Base-by-base conservation (phyloP, 345 rosid genomes). In the Firmiana major region DNA sequence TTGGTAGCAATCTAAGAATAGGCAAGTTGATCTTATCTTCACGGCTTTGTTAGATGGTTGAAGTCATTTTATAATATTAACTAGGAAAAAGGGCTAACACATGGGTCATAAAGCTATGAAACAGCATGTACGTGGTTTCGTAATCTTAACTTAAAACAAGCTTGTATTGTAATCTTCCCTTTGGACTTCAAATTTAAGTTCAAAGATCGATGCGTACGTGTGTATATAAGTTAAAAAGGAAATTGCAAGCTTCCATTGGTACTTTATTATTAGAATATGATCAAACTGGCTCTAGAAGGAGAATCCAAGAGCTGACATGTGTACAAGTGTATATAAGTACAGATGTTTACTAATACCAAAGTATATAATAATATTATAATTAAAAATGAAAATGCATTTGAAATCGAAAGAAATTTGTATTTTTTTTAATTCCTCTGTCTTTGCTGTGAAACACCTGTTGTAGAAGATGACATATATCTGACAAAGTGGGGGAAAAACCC, bases 91-190 rank as follows among this genome's bases (percentile, higher is more conserved):
- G 70, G 57, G 34, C 46, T 62, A 59, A 77, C 87, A 78, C 83
- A 63, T 78, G 82, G 79, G 63, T 54, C 60, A 43, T 65, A 28
- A 63, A 45, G 80, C 55, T 59, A 34, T 43, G 36, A n/a, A 3
- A 58, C 55, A 67, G 71, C 85, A 81, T 80, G 78, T 80, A n/a
- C n/a, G n/a, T n/a, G 83, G 80, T 81, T 83, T 75, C 86, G 73
- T 86, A 79, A 62, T n/a, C n/a, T n/a, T n/a, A n/a, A 54, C 76
- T 75, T 38, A 42, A 82, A 78, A 77, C 77, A 74, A 78, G 42
- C 70, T 78, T 66, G 55, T 51, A 48, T 36, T 36, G 80, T 36
- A 28, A 38, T 53, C 64, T 46, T 13, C 74, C 19, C 48, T 74
- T 71, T 40, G 53, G 58, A 59, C 60, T 79, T 77, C 64, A 81